These are phyloP conservation scores for Postia placenta DNA, from an alignment of 768 basidiomycete species.

Conservation along the genomic window DNA sequence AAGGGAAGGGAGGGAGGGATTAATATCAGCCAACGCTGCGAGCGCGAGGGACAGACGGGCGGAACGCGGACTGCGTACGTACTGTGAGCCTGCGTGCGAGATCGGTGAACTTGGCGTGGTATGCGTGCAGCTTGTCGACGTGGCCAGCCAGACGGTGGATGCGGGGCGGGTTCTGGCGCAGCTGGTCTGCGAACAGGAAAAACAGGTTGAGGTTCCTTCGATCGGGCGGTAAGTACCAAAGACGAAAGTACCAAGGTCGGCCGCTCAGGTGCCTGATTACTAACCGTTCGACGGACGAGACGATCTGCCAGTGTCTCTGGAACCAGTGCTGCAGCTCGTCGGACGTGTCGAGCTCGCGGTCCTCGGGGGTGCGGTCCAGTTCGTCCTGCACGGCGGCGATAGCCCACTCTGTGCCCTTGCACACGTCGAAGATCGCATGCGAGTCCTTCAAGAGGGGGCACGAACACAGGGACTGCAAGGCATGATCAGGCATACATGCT, in stretches of 20 bases:
- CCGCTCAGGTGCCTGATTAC: background rate
- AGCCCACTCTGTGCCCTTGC: conserved; percentile 7
- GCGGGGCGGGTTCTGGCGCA: conserved; percentile 12
- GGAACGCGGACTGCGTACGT: too few species aligned
- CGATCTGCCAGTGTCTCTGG: conserved; percentile 13
- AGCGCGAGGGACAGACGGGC: background rate
- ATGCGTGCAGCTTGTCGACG: conserved; percentile 15
- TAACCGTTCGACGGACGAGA: conserved; percentile 13
- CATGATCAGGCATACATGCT: background rate
- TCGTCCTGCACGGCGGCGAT: conserved; percentile 7
- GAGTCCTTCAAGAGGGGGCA: conserved; percentile 14
- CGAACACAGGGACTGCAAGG: conserved; percentile 9
- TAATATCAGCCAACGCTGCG: background rate
- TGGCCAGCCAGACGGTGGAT: conserved; percentile 13
- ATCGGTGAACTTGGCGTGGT: conserved; percentile 14
- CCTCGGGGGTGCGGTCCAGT: conserved; percentile 13
- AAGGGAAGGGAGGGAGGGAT: background rate
- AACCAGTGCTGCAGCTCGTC: conserved; percentile 12
- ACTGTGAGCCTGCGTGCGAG: conserved; percentile 14
- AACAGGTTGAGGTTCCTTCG: conserved; percentile 14
- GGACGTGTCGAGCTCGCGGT: conserved; percentile 3
- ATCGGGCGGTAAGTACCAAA: too few species aligned
- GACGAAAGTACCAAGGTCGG: too few species aligned
- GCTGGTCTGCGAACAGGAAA: conserved; percentile 11
- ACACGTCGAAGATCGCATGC: conserved; percentile 7